Conservation (phyloP, 768 basidiomycete genomes). For the Leccinum imitatum region DNA sequence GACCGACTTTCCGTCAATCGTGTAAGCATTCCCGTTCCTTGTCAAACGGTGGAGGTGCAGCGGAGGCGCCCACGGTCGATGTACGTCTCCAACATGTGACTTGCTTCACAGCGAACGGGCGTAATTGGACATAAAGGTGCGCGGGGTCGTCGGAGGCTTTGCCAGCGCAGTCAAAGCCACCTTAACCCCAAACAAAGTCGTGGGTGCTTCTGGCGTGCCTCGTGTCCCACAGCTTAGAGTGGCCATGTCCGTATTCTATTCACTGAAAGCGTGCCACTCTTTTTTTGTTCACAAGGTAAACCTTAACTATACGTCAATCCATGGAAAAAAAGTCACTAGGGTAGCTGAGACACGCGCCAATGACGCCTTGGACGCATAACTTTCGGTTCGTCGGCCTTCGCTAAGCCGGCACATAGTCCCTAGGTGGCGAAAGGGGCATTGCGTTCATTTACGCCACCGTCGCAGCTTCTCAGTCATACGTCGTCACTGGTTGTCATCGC, state of each 20-base stretch:
- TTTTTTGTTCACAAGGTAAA: constrained; percentile 17
- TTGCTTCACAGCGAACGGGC: neutral
- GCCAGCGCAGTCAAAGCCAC: constrained; percentile 9
- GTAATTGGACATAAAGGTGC: constrained; percentile 1
- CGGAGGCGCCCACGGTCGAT: neutral
- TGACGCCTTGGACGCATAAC: constrained; percentile 13
- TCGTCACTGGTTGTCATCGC: neutral
- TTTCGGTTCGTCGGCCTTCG: constrained; percentile 16
- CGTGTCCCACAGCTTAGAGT: constrained; percentile 17
- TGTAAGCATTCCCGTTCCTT: neutral
- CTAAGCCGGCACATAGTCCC: constrained; percentile 17
- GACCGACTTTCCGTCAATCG: neutral
- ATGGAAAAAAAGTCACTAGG: constrained; percentile 20
- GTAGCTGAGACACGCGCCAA: constrained; percentile 15
- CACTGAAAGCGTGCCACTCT: constrained; percentile 5
- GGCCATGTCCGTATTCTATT: constrained; percentile 4
- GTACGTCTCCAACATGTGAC: neutral
- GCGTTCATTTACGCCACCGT: constrained; percentile 17
- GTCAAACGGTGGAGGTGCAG: neutral
- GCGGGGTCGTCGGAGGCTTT: neutral
- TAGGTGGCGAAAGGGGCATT: constrained; percentile 22
- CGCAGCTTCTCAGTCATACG: constrained; percentile 1
- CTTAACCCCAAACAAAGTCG: constrained; percentile 26
- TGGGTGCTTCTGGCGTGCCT: constrained; percentile 31
- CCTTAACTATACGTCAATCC: constrained; percentile 18